Base-by-base conservation (phyloP, 2,329 filamentous ascomycete genomes). In the Rachicladosporium sp. region DNA sequence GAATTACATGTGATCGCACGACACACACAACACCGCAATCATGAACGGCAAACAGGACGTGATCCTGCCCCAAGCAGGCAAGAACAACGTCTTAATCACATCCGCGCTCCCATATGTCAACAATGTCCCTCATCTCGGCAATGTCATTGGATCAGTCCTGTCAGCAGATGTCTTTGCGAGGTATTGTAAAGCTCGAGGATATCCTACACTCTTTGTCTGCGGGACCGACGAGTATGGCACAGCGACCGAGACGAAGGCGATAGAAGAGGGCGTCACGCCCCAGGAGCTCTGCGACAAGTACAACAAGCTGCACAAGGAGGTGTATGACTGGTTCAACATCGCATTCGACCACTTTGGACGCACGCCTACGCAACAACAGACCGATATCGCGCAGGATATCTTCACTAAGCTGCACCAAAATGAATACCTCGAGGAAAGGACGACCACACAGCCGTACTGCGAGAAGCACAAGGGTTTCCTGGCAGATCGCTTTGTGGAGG, bases 251-350 rank as follows among this genome's bases (percentile, higher is more conserved):
- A 94, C 89, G 19, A 94, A 93, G 67, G 89, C 89, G 4, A 76
- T 95, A 31, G 86, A 93, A 60, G 86, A 91, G 59, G 80, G 81
- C 10, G 70, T 87, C 47, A 86, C 80, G 9, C 87, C 89, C 13
- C 73, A 82, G 53, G 74, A 88, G 57, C 76, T 96, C 9, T 95
- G 89, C 68, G 77, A 83, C 63, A 93, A 95, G 67, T 95, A 93
- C 69, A 84, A 93, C 66, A 78, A 77, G 53, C 78, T 93, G 43
- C 89, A 95, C 65, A 78, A 86, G 53, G 84, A 82, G 36, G 82
- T 95, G 49, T 96, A 96, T 63, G 76, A 93, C 61, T 95, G 89
- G 86, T 98, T 98, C 67, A 78, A 87, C 57, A 89, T 96, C 56
- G 79, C 75, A 43, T 96, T 96, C 58, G 89, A 96, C 65, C 80